Conservation (phyloP, 139 green algal species). For the Chlorella vulgaris region DNA sequence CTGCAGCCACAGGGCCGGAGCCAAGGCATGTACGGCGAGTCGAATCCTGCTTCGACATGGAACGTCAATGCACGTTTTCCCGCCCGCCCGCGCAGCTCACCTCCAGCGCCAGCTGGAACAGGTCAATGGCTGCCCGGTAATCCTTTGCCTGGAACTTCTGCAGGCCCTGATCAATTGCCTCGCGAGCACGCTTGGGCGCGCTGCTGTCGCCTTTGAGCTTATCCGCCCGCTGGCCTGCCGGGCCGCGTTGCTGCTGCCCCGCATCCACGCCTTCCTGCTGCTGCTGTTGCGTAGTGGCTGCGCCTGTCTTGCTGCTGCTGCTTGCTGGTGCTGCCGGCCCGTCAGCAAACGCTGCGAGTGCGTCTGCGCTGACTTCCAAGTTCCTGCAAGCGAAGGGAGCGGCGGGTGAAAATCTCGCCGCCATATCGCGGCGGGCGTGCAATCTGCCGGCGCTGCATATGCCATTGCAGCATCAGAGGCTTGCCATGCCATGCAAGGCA, state of each 20-base stretch:
- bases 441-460: too few relatives aligned
- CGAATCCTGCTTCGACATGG: too few relatives aligned
- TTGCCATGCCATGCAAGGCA: too few relatives aligned
- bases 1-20: too few relatives aligned
- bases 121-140: conserved; percentile 53
- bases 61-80: too few relatives aligned
- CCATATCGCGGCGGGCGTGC: too few relatives aligned
- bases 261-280: neutral
- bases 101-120: conserved; percentile 73
- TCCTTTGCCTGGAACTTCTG: conserved; percentile 38
- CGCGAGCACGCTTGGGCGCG: conserved; percentile 59
- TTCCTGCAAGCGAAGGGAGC: conserved; percentile 8
- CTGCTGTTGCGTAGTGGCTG: neutral
- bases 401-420: too few relatives aligned
- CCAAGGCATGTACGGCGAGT: too few relatives aligned
- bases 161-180: conserved; percentile 69
- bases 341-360: conserved; percentile 14
- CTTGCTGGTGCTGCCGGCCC: neutral
- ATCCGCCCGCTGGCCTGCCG: neutral
- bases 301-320: neutral
- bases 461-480: too few relatives aligned
- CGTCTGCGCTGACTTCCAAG: conserved; percentile 18
- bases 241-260: neutral
- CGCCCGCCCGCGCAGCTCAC: neutral
- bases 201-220: neutral